Evolutionary conservation across 495 filamentous ascomycete genomes (phyloP), one percentile per base, ranked within the genome.

Genomic region (Lasiosphaeria ovina): DNA sequence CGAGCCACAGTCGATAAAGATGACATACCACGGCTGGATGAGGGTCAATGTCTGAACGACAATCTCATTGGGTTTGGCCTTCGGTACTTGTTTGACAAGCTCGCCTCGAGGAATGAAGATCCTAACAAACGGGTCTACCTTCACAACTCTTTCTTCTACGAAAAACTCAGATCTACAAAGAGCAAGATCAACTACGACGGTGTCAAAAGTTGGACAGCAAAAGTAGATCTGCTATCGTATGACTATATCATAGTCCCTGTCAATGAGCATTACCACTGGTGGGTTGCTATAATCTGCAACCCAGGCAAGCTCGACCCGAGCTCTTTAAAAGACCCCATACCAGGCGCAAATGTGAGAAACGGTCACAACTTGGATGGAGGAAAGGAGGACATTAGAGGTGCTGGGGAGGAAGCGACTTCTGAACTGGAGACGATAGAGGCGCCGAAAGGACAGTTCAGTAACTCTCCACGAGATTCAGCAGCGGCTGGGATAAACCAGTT

Each of bases 231-330:
- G 11, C 90, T 98, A 67, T 82, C 80, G 33, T 90, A 90, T 62
- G 91, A 97, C 68, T 98, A 90, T 68, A 85, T 98, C 47, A 80
- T 98, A 4, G 89, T 98, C 14, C 94, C 94, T 0, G 89, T 98
- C 71, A 93, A 96, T 68, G 90, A 97, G 64, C 74, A 82, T 67
- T 76, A 76, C 17, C 94, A 98, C 70, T 98, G 94, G 94, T 98
- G 94, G 74, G 76, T 97, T 66, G 94, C 92, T 11, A 92, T 98
- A 58, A 97, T 98, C 36, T 96, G 91, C 84, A 97, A 98, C 67
- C 81, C 93, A 3, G 78, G 87, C 60, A 75, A 82, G 59, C 65
- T 84, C 57, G 64, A 82, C 69, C 64, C 78, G 12, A 63, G 62
- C 33, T 57, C 54, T 8, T 40, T 32, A 24, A 42, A 10, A 24